Base-by-base conservation (phyloP, 208 protist genomes). In the Zelonia costaricensis region DNA sequence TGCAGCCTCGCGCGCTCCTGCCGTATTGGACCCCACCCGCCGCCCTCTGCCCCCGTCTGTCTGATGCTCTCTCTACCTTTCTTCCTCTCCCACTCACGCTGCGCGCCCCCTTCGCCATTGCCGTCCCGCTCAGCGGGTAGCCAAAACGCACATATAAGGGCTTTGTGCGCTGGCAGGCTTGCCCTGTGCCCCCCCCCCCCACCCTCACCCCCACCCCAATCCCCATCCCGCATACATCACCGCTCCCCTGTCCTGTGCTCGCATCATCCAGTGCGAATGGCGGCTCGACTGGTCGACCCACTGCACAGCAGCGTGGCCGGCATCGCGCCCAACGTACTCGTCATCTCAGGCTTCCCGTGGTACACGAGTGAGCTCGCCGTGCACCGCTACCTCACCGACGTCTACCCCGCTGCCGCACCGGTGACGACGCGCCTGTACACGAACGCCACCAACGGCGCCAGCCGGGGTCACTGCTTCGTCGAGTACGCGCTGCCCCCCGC, bases 331-430 rank as follows among this genome's bases (percentile, higher is more conserved):
- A 92, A 86, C 46, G 84, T 92, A 1, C 65, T 95, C 8, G 60
- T 95, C 38, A 39, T 92, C 13, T 78, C 73, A 20, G 86, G 85
- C 27, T 86, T 93, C 23, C 75, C 90, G 15, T 95, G 90, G 86
- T 71, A 93, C 76, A 78, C 71, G 1, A 82, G 67, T 25, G 86
- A 91, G 69, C 33, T 60, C 31, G 68, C 64, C 10, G 57, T 91
- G 18, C 67, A 66, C 36, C 55, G 78, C 42, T 84, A 91, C 67
- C 68, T 95, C 51, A 30, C 22, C n/a, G 48, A 78, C 20, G 10
- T 84, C 12, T 76, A 82, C 81, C 67, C 68, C 6, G 43, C 46
- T 33, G 71, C 54, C 0, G 30, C 63, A 7, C 90, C 84, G 2
- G 53, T 69, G 31, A 93, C 84, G 1, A 76, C 69, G 40, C 78